Base-by-base conservation (phyloP, 495 filamentous ascomycete species). In the Tirmania nivea region DNA sequence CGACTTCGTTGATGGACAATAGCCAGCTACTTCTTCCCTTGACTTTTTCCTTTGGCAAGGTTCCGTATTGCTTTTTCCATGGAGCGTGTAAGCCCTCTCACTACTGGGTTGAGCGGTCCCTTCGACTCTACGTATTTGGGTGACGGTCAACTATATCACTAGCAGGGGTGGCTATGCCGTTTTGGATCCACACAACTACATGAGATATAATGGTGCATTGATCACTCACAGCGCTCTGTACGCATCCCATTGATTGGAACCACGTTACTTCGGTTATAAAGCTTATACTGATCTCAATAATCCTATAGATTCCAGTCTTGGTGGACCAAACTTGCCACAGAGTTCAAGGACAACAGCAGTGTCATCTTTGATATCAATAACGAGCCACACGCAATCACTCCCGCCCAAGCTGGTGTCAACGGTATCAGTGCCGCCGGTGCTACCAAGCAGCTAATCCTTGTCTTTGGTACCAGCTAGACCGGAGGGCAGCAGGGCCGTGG, bases 371-470 rank as follows among this genome's bases (percentile, higher is more conserved):
- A 75, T 59, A 72, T 69, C 70, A 81, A 84, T 73, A 86, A 86
- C 66, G 81, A 84, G 66, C 84, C 76, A 69, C 73, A 84, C 66
- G 77, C 76, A 66, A 81, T 83, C 73, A 65, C 76, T 59, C 77
- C 84, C 53, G 83, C 84, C 73, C 81, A 84, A 67, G 81, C 78
- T 20, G 80, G 81, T 58, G 82, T 84, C 63, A 67, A 80, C 63
- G 78, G 71, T 60, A 83, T 86, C 66, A 78, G 81, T 57, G 73
- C 69, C 20, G 75, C 78, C 47, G 79, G 78, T 20, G 81, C 81
- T 31, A 83, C 72, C 8, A 70, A 66, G n/a, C 80, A 84, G 66
- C 80, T 80, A 66, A 84, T 84, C 65, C 79, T 81, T 56, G 75
- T 75, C 53, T 80, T 84, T 65, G 81, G 81, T 56, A 84, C 83